Base-by-base conservation (phyloP, 805 yeast species). In the Candida dajiaensis region DNA sequence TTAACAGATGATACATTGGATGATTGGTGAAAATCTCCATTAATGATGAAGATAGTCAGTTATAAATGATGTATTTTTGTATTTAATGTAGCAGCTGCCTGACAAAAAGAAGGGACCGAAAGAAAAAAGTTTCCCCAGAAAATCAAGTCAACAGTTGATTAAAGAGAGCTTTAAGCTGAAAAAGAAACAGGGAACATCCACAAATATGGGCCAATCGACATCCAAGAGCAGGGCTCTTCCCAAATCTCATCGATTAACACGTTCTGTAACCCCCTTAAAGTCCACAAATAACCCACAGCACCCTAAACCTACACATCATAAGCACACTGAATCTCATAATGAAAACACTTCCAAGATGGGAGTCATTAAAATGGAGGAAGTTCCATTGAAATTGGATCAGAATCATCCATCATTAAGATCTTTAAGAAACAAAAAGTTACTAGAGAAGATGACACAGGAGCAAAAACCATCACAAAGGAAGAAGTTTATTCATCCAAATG, bases 331-430 rank as follows among this genome's bases (percentile, higher is more conserved):
- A 16, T 11, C 36, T 3, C 36, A 31, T 9, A 51, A 49, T 18
- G 38, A 23, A 12, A 50, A 50, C 16, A 52, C 47, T 6, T 39
- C 36, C 8, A 41, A 44, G 62, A 61, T 50, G 54, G 53, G 45
- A 3, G 37, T 43, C 9, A 38, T 54, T 15, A 41, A 43, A 20
- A 49, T 49, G 6, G 52, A 50, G 16, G 59, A 54, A 40, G 29
- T 52, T 10, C 59, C 59, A 2, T 3, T 51, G 33, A 41, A 47
- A 21, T 43, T 55, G 15, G 58, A 55, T 39, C 44, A 49, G 22
- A 50, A 47, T 36, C 52, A 56, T 42, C 54, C 61, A 2, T 50
- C 58, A 4, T 31, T 57, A 12, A 45, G 39, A 18, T 46, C 50
- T 8, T 46, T 57, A 12, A 38, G 52, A 35, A 57, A 57, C 40